A percentile compares a stretch with the other conserved stretches of the same genome.
Conservation (phyloP, 2,329 filamentous ascomycete species). For the Colletotrichum sublineola region DNA sequence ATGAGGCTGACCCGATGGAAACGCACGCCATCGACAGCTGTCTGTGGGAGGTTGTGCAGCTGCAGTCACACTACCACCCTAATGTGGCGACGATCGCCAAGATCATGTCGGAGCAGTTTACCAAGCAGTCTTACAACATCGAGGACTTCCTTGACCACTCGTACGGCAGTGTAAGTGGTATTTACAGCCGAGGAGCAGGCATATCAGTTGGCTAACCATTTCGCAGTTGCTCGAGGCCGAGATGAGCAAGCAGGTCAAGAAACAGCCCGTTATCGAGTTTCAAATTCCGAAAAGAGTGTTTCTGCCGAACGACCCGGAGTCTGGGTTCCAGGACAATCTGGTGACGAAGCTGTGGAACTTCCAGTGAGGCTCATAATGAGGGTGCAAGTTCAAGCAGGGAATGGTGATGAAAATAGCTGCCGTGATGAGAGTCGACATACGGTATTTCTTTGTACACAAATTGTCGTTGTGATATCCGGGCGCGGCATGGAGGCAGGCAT, state of each 20-base stretch:
- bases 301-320: constrained; percentile 62
- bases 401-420: neutral
- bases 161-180: constrained; percentile 78
- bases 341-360: constrained; percentile 75
- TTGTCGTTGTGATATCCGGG: constrained; percentile 23
- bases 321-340: constrained; percentile 65
- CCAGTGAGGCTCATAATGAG: constrained; percentile 41
- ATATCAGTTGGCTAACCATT: constrained; percentile 67
- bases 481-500: constrained; percentile 23
- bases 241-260: constrained; percentile 85
- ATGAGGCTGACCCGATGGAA: constrained; percentile 85
- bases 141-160: constrained; percentile 98
- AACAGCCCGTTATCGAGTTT: constrained; percentile 89
- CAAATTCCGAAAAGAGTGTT: constrained; percentile 93
- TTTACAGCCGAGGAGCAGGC: neutral
- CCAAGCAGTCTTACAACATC: constrained; percentile 93
- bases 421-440: neutral
- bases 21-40: constrained; percentile 92
- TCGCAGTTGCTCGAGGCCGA: constrained; percentile 84
- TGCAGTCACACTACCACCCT: constrained; percentile 95
- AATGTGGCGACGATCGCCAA: constrained; percentile 95
- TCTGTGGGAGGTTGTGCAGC: constrained; percentile 92
- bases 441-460: constrained; percentile 10
- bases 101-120: constrained; percentile 97
- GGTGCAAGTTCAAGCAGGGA: neutral